These are phyloP conservation scores for Colletotrichum sublineola DNA, from an alignment of 2,329 filamentous ascomycete species.

Conservation along the genomic window DNA sequence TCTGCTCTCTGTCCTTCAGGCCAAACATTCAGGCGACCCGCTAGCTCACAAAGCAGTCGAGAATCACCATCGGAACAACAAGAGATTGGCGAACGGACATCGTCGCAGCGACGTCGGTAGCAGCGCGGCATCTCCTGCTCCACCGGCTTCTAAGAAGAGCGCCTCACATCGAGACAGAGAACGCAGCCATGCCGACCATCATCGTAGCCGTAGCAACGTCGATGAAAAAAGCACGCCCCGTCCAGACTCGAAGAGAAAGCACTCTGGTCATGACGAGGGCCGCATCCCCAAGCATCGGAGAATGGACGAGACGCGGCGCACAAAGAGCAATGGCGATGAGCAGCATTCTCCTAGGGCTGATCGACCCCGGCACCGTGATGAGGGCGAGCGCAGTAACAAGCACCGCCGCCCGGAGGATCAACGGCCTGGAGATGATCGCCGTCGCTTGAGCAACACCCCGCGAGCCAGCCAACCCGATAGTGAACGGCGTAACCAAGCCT, in stretches of 20 bases:
- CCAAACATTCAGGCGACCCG: slow-evolving; percentile 82
- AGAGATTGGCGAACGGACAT: slow-evolving; percentile 76
- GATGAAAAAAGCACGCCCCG: slow-evolving; percentile 66
- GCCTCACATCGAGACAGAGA: slow-evolving; percentile 63
- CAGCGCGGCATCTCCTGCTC: slow-evolving; percentile 79
- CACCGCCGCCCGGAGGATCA: slow-evolving; percentile 54
- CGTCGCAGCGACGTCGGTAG: slow-evolving; percentile 71
- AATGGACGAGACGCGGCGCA: slow-evolving; percentile 56
- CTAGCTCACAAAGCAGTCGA: slow-evolving; percentile 85
- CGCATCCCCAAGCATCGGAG: slow-evolving; percentile 60
- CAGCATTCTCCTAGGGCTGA: slow-evolving; percentile 51
- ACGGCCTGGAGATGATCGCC: slow-evolving; percentile 49
- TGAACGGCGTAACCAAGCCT: slow-evolving; percentile 57
- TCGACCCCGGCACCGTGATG: slow-evolving; percentile 49
- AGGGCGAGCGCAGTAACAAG: slow-evolving; percentile 47
- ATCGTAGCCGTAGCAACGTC: slow-evolving; percentile 63
- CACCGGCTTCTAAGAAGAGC: slow-evolving; percentile 63
- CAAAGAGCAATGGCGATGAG: slow-evolving; percentile 54
- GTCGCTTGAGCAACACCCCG: slow-evolving; percentile 44
- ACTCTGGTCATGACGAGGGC: slow-evolving; percentile 62
- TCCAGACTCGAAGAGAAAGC: slow-evolving; percentile 72
- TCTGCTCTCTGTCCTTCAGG: slow-evolving; percentile 91
- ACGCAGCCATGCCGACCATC: slow-evolving; percentile 61
- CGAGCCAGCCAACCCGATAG: slow-evolving; percentile 37
- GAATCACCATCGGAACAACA: slow-evolving; percentile 95